Conservation (phyloP, 106 monocot species). For the Dactylorhiza incarnata region DNA sequence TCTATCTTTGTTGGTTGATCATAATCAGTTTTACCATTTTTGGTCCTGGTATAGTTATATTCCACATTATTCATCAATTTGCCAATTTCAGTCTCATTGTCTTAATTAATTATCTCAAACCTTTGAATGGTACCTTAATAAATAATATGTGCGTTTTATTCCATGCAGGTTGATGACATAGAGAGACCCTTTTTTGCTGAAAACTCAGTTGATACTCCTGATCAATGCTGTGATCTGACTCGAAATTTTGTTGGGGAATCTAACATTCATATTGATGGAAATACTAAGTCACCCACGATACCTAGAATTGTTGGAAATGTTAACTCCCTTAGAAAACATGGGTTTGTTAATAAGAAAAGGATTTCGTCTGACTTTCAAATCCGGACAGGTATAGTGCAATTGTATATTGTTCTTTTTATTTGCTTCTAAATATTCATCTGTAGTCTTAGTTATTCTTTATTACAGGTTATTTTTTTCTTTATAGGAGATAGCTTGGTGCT, state of each 20-base stretch:
- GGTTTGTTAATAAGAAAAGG: slow-evolving; percentile 22
- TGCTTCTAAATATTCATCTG: neutral
- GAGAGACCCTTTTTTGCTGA: slow-evolving; percentile 70
- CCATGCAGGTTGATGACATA: slow-evolving; percentile 64
- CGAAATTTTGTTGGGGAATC: slow-evolving; percentile 34
- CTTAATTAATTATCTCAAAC: neutral
- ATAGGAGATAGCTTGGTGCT: slow-evolving; percentile 47
- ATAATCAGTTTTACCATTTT: neutral
- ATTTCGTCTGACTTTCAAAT: slow-evolving; percentile 19
- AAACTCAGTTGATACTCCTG: slow-evolving; percentile 16
- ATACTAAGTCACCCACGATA: slow-evolving; percentile 18
- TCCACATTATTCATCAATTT: neutral
- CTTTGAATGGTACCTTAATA: neutral
- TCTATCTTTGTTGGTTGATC: neutral
- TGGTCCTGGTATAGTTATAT: neutral
- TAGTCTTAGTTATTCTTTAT: neutral
- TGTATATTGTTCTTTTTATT: neutral
- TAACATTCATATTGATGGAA: slow-evolving; percentile 46
- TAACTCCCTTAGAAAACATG: slow-evolving; percentile 19
- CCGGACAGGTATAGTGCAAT: slow-evolving; percentile 26
- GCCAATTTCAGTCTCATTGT: neutral
- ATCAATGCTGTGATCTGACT: slow-evolving; percentile 30
- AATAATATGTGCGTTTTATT: slow-evolving; percentile 1
- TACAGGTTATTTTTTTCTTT: slow-evolving; percentile 9
- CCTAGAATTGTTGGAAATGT: slow-evolving; percentile 21